Evolutionary conservation across 108 stramenopile species (phyloP), one percentile per base, ranked within the genome.

Genomic region (Epithemia pelagica): DNA sequence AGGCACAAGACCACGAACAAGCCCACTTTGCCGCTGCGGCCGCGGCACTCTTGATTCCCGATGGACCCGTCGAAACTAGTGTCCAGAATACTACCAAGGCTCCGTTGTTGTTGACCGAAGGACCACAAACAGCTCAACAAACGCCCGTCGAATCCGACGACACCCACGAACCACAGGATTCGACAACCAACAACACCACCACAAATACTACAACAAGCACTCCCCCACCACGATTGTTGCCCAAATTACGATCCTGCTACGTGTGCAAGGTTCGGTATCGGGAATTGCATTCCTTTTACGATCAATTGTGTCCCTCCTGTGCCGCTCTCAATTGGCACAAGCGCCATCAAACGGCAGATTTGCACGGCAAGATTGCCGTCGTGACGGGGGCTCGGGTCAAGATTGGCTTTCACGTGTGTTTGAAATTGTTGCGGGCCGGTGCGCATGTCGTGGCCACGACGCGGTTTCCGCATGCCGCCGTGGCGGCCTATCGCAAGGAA

Each of bases 311-410:
- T 75, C 91, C 91, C 3, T 33, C 66, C 3, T 96, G 95, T 74
- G 91, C 95, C 15, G 56, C 75, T 2, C 70, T 94, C 57, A 94
- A 94, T 77, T 96, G 72, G 70, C 56, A 74, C 15, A 96, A 96
- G 62, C 73, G 95, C 20, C 78, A 87, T 66, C 80, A 90, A 61
- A 79, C 81, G n/a, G 81, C 77, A 3, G 71, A 86, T 57, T 55
- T 91, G 58, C 32, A 52, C 0, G 64, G 67, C 25, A 74, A 71
- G 10, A 79, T 91, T 0, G 90, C 88, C 10, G 61, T 96, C 21
- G 91, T 96, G 0, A 96, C 95, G 5, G 95, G 95, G 22, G 78
- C 87, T 29, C 77, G 95, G 0, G 92, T 96, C 57, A 96, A 96
- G 69, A 96, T 96, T 73, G 95, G 95, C 0, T 92, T 79, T 57